Conservation (phyloP, 2,329 filamentous ascomycete species). For the Epichloe baconii region DNA sequence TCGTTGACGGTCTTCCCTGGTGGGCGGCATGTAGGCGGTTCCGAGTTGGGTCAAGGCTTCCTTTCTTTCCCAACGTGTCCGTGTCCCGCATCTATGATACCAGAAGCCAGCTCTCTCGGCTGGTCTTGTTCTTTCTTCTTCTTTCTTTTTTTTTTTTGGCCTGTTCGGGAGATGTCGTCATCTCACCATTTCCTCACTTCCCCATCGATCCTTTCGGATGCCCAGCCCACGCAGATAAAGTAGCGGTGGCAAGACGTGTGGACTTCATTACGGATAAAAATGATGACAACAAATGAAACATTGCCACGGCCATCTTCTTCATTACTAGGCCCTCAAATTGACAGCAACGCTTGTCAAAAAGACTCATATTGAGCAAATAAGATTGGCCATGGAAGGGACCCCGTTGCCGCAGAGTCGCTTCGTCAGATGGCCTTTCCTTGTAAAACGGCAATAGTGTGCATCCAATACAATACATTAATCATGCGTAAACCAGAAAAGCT, state of each 20-base stretch:
- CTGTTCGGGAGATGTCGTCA: not conserved
- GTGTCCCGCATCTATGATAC: not conserved
- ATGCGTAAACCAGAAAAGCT: conserved; percentile 8
- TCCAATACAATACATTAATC: not conserved
- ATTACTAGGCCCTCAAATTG: not conserved
- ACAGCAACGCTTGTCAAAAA: not conserved
- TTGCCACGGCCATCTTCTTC: not conserved
- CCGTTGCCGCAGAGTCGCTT: not conserved
- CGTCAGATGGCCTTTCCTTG: not conserved
- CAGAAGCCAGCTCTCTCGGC: not conserved
- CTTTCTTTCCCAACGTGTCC: too few species aligned
- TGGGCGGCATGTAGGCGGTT: too few species aligned
- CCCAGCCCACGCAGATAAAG: not conserved
- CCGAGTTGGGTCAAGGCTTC: too few species aligned
- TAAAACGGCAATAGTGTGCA: not conserved
- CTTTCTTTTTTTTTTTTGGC: not conserved
- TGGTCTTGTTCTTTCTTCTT: not conserved
- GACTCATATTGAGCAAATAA: not conserved
- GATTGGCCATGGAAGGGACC: not conserved
- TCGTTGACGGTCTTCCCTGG: not conserved
- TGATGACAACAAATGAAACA: conserved; percentile 1
- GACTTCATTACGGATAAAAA: conserved; percentile 1
- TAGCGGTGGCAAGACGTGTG: not conserved
- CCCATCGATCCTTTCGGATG: not conserved
- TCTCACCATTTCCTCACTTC: not conserved